phyloP scores from a whole-genome alignment of 805 yeast genomes.

The Maudiozyma serrabonitensis region DNA sequence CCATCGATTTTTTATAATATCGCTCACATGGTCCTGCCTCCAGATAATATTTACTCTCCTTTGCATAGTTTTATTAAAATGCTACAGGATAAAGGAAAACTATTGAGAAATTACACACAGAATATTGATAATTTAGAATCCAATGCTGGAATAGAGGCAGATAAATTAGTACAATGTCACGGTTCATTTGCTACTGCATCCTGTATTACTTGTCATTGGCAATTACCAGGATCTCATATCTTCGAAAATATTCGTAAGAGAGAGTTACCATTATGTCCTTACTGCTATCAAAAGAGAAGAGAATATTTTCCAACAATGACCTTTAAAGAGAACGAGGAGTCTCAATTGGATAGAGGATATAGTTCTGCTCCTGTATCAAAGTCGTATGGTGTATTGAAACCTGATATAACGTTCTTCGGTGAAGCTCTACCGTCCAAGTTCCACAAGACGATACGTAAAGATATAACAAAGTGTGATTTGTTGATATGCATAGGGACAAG shows the following conservation, averaged over 20 bases:
- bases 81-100: constrained; percentile 65
- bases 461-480: constrained; percentile 62
- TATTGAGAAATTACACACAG: constrained; percentile 80
- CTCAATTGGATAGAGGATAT: constrained; percentile 6
- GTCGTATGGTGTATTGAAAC: constrained; percentile 76
- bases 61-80: constrained; percentile 71
- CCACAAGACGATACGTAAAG: constrained; percentile 50
- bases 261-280: constrained; percentile 64
- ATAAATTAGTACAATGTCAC: constrained; percentile 77
- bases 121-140: constrained; percentile 82
- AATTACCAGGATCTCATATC: constrained; percentile 56
- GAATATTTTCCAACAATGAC: constrained; percentile 19
- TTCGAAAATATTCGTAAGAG: constrained; percentile 48
- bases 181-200: constrained; percentile 87
- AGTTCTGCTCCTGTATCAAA: constrained; percentile 27
- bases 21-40: constrained; percentile 78
- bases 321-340: background rate
- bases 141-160: constrained; percentile 62
- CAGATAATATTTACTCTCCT: constrained; percentile 56
- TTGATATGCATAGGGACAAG: constrained; percentile 85
- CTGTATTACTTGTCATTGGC: constrained; percentile 65
- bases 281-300: constrained; percentile 42
- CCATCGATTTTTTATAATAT: constrained; percentile 79
- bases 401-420: constrained; percentile 88
- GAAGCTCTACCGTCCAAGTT: constrained; percentile 68